Conservation (phyloP, 2,329 filamentous ascomycete genomes). For the Scedosporium minutisporum region DNA sequence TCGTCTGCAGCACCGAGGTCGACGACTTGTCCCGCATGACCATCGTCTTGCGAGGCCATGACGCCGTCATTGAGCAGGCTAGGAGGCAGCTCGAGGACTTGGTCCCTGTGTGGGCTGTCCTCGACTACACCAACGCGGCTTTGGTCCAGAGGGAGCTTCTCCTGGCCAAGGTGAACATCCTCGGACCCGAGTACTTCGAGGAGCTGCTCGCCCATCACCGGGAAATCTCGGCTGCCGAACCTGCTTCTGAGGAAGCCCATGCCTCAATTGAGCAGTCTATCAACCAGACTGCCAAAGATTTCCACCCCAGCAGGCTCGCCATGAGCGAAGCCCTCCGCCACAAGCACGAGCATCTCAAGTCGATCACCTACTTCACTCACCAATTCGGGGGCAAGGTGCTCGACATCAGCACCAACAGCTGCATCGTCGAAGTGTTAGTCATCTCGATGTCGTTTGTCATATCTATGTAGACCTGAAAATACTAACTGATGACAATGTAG, state of each 20-base stretch:
- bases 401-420: slow-evolving; percentile 97
- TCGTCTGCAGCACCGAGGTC: slow-evolving; percentile 96
- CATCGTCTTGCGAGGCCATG: slow-evolving; percentile 91
- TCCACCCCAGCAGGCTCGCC: slow-evolving; percentile 80
- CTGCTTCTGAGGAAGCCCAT: slow-evolving; percentile 23
- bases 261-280: slow-evolving; percentile 25
- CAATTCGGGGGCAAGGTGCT: slow-evolving; percentile 97
- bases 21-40: slow-evolving; percentile 97
- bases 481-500: slow-evolving; percentile 30
- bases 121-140: slow-evolving; percentile 88
- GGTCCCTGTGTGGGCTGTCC: slow-evolving; percentile 94
- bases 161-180: slow-evolving; percentile 90
- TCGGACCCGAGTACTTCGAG: slow-evolving; percentile 97
- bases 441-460: not conserved
- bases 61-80: slow-evolving; percentile 95
- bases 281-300: slow-evolving; percentile 52
- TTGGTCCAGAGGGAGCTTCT: slow-evolving; percentile 93
- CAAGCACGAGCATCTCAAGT: slow-evolving; percentile 95
- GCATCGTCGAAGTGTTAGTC: slow-evolving; percentile 91
- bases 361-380: slow-evolving; percentile 92
- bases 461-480: not conserved
- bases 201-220: slow-evolving; percentile 92
- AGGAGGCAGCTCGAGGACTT: slow-evolving; percentile 91
- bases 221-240: slow-evolving; percentile 57
- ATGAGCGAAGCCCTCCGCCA: slow-evolving; percentile 83